Conservation (phyloP, 73 alveolate species). For the Chromera velia region DNA sequence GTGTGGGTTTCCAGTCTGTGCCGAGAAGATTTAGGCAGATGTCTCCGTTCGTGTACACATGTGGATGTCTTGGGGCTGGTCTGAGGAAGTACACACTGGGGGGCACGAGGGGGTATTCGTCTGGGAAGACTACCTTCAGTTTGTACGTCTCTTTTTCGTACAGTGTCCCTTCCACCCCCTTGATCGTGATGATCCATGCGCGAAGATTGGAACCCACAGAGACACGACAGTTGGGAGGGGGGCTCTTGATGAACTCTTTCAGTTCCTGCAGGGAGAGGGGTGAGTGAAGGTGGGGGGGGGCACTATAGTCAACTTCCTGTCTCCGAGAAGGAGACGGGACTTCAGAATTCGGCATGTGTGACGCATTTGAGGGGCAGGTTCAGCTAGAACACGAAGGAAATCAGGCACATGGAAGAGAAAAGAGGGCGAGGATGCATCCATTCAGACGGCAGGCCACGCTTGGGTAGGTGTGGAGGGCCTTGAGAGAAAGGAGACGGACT, state of each 20-base stretch:
- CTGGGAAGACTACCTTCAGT: constrained; percentile 74
- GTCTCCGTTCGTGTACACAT: constrained; percentile 90
- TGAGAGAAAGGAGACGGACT: too few species aligned
- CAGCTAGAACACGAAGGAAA: too few species aligned
- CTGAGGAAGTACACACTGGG: constrained; percentile 92
- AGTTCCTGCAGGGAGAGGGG: background rate
- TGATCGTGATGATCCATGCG: constrained; percentile 69
- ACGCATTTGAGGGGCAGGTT: too few species aligned
- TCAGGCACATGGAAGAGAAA: too few species aligned
- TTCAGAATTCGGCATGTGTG: too few species aligned
- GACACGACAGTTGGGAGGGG: background rate
- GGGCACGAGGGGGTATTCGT: constrained; percentile 74
- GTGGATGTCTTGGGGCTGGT: constrained; percentile 86
- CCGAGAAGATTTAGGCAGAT: constrained; percentile 80
- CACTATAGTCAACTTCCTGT: too few species aligned
- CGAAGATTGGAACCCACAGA: background rate
- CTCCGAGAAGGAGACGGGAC: too few species aligned
- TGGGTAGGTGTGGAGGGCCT: background rate
- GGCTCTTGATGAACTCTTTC: background rate
- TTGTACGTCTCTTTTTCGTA: constrained; percentile 56
- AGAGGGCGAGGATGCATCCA: background rate
- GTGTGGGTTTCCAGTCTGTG: constrained; percentile 84
- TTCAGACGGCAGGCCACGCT: background rate
- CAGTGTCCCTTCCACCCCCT: constrained; percentile 80
- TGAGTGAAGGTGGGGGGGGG: too few species aligned